A percentile compares a stretch with the other conserved stretches of the same genome.
Evolutionary conservation across 768 basidiomycete genomes (phyloP).

Genomic region (Lactarius sp.): DNA sequence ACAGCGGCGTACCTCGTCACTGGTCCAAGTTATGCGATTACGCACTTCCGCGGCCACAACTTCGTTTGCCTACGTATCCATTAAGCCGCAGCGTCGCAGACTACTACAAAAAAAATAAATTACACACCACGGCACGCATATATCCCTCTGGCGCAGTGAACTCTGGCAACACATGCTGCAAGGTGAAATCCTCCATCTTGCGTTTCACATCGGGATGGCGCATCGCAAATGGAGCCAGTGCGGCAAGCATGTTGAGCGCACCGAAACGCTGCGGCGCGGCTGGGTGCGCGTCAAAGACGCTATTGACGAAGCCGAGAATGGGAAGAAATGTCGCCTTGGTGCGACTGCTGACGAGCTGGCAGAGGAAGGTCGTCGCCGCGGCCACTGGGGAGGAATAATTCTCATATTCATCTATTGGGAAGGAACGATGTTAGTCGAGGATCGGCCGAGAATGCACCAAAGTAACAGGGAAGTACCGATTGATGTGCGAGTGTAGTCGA

Average conservation of each 20-base stretch:
- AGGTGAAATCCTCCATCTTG: constrained; percentile 73
- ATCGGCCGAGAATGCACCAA: background rate
- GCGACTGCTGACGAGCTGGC: constrained; percentile 71
- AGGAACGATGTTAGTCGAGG: constrained; percentile 3
- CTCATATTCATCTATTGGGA: constrained; percentile 73
- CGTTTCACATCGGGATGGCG: constrained; percentile 74
- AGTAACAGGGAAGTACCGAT: constrained; percentile 45
- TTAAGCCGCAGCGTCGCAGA: background rate
- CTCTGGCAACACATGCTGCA: constrained; percentile 69
- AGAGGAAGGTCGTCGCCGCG: constrained; percentile 75
- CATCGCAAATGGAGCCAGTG: constrained; percentile 75
- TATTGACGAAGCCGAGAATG: constrained; percentile 73
- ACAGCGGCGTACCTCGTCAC: constrained; percentile 47
- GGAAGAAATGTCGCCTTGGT: constrained; percentile 80
- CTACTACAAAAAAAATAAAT: background rate
- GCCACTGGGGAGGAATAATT: constrained; percentile 71
- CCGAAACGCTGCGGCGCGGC: constrained; percentile 70
- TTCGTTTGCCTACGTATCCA: constrained; percentile 63
- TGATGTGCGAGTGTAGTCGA: constrained; percentile 73
- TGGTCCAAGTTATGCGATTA: constrained; percentile 61
- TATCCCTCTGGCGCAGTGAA: constrained; percentile 64
- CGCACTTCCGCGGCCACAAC: constrained; percentile 73
- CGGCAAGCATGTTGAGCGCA: constrained; percentile 77
- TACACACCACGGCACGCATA: constrained; percentile 67
- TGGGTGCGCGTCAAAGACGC: constrained; percentile 61